These are phyloP conservation scores for Clonostachys rhizophaga DNA, from an alignment of 2,329 filamentous ascomycete genomes.

Conservation along the genomic window DNA sequence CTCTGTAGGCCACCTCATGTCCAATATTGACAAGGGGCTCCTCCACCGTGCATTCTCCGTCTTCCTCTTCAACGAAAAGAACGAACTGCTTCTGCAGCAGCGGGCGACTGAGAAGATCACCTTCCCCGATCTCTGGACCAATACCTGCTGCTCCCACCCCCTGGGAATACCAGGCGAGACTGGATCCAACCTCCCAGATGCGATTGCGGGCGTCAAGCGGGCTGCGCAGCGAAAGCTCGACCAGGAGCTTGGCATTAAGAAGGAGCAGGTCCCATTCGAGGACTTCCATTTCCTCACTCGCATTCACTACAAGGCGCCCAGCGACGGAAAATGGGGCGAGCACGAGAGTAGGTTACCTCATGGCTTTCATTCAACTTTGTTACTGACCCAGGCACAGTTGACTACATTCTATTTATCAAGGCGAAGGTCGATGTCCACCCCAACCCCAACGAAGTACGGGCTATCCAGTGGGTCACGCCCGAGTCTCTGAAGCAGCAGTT, in stretches of 20 bases:
- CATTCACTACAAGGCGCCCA: conserved; percentile 97
- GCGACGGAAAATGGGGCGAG: conserved; percentile 97
- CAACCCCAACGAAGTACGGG: conserved; percentile 87
- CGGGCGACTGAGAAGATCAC: conserved; percentile 96
- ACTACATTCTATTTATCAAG: conserved; percentile 98
- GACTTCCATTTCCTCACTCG: conserved; percentile 91
- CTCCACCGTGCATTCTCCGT: conserved; percentile 97
- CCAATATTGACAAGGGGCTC: conserved; percentile 94
- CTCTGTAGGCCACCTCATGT: conserved; percentile 84
- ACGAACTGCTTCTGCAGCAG: conserved; percentile 91
- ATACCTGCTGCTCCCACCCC: conserved; percentile 98
- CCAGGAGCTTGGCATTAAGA: conserved; percentile 90
- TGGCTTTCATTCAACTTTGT: not conserved
- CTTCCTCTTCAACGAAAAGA: conserved; percentile 94
- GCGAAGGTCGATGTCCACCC: conserved; percentile 78
- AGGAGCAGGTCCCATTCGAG: conserved; percentile 82
- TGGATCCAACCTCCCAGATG: conserved; percentile 73
- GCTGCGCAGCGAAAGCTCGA: conserved; percentile 91
- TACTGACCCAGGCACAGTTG: conserved; percentile 52
- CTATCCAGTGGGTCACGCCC: conserved; percentile 76
- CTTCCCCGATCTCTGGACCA: conserved; percentile 99
- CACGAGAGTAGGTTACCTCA: conserved; percentile 73
- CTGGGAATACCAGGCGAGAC: conserved; percentile 89
- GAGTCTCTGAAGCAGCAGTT: conserved; percentile 85
- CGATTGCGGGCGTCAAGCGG: conserved; percentile 81